phyloP scores from a whole-genome alignment of 805 yeast species.

The Blastobotrys americana region DNA sequence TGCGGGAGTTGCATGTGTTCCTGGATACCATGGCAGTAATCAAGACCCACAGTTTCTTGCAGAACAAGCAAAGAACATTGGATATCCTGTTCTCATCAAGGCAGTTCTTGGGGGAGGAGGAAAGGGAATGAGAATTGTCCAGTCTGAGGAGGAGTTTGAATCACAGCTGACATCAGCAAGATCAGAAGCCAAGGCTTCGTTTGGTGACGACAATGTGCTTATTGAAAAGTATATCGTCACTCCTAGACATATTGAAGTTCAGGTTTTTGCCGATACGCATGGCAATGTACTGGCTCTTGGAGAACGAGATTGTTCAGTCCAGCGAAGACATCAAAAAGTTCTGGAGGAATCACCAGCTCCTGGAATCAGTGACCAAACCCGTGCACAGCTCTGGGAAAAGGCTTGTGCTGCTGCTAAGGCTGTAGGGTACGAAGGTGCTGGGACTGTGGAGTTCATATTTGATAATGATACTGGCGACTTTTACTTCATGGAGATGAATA shows the following conservation, averaged over 20 bases:
- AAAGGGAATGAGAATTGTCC: constrained; percentile 49
- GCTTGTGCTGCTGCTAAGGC: constrained; percentile 43
- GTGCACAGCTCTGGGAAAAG: constrained; percentile 41
- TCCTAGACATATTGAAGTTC: constrained; percentile 51
- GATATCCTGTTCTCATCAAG: constrained; percentile 50
- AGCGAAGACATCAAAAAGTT: constrained; percentile 50
- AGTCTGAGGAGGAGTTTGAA: constrained; percentile 40
- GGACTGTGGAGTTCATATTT: constrained; percentile 51
- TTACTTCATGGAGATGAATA: constrained; percentile 52
- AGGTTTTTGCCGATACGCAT: constrained; percentile 48
- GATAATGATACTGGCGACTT: constrained; percentile 46
- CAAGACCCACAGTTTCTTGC: constrained; percentile 25
- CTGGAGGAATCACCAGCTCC: constrained; percentile 55
- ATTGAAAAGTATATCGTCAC: constrained; percentile 49
- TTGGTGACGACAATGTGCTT: constrained; percentile 49
- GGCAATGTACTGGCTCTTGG: constrained; percentile 52
- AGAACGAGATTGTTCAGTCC: constrained; percentile 52
- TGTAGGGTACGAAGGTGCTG: constrained; percentile 50
- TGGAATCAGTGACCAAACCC: constrained; percentile 41
- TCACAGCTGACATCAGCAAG: constrained; percentile 45
- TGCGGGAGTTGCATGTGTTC: constrained; percentile 31
- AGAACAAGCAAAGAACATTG: constrained; percentile 24
- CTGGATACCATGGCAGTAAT: constrained; percentile 30
- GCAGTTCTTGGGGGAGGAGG: constrained; percentile 58
- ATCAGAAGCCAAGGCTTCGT: constrained; percentile 47